Base-by-base conservation (phyloP, 768 basidiomycete genomes). In the Multifurca ochricompacta region DNA sequence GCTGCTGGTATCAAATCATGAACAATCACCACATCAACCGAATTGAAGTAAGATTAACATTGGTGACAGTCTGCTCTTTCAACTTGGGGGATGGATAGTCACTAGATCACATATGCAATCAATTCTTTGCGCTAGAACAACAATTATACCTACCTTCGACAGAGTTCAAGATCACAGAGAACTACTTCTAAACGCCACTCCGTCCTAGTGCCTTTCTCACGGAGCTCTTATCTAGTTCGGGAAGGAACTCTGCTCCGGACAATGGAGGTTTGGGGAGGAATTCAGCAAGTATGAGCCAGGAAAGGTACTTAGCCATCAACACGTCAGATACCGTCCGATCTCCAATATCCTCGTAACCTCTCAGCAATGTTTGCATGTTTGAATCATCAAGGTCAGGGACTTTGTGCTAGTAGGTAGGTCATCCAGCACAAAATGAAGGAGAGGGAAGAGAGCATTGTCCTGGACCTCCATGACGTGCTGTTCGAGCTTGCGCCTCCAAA, bases 361-460 rank as follows among this genome's bases (percentile, higher is more conserved):
- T 39, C 25, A 90, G 68, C 37, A 98, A 66, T 10, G 77, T 73
- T n/a, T 69, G 69, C 16, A 91, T 94, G 67, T 95, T 96, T 19
- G 76, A 67, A 65, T 96, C 91, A 65, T 95, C 89, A 45, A 98
- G 73, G 59, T 88, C 85, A 2, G 96, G 90, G 92, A 82, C 69
- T 94, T 96, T 23, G 95, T 98, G 65, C 88, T 91, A 23, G 94
- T 96, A 4, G 96, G 96, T 18, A 99, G 76, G 69, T 99, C 96
- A 66, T 97, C 96, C 28, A 99, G 74, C 23, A 98, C 96, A 62
- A 97, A 97, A 70, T 99, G 95, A 16, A 99, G 78, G 9, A 99
- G 74, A 3, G 96, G 96, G 80, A 94, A 98, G 40, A 99, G 77
- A 2, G 96, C 96, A 60, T 99, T 98, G 68, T 98, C 95, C 67